A percentile compares a stretch with the other conserved stretches of the same genome.
These are phyloP conservation scores for Epichloe aotearoae DNA, from an alignment of 2,329 filamentous ascomycete species.

Conservation along the genomic window DNA sequence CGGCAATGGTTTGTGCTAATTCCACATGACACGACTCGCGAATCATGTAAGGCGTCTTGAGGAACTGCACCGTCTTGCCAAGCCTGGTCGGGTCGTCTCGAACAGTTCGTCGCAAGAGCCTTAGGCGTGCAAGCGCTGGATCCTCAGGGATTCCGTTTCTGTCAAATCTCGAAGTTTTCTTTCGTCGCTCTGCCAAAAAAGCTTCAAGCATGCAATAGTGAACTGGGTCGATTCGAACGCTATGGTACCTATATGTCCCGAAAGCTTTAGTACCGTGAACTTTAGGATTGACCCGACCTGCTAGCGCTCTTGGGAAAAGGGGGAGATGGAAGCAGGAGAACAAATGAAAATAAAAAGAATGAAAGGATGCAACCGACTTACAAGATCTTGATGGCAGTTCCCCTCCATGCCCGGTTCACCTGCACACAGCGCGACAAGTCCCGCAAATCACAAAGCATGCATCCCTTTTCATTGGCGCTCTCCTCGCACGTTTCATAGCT, in stretches of 20 bases:
- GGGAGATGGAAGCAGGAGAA: background rate
- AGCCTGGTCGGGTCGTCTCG: conserved; percentile 60
- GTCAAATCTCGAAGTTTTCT: conserved; percentile 58
- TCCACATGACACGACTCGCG: conserved; percentile 76
- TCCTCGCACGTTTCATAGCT: conserved; percentile 74
- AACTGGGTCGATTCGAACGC: conserved; percentile 83
- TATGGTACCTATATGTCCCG: conserved; percentile 52
- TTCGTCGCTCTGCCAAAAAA: conserved; percentile 68
- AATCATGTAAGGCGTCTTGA: conserved; percentile 93
- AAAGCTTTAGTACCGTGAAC: background rate
- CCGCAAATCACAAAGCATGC: conserved; percentile 87
- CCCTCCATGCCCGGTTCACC: conserved; percentile 61
- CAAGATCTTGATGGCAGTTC: conserved; percentile 39
- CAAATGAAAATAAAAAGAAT: background rate
- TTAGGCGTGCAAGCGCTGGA: conserved; percentile 60
- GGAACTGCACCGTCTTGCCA: conserved; percentile 56
- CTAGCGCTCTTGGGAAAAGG: background rate
- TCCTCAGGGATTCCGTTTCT: conserved; percentile 72
- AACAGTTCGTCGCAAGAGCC: conserved; percentile 68
- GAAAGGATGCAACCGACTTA: conserved; percentile 31
- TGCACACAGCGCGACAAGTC: conserved; percentile 70
- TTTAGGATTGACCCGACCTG: background rate
- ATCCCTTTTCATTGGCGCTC: conserved; percentile 63
- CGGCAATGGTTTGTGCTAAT: conserved; percentile 72
- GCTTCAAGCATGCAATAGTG: conserved; percentile 89